Base-by-base conservation (phyloP, 345 rosid species). In the Eucalyptus regnans region DNA sequence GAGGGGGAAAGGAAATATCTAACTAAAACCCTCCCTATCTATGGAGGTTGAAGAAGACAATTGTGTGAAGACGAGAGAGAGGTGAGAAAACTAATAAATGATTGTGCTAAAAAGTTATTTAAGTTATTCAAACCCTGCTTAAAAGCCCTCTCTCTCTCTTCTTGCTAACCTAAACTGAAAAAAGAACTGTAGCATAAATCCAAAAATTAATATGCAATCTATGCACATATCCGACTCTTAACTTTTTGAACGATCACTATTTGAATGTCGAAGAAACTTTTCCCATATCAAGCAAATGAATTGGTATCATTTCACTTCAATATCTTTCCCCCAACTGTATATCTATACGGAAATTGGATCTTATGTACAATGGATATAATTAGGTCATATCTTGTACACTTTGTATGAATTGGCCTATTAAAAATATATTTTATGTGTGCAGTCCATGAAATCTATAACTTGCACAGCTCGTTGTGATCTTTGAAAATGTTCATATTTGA, bases 171-270 rank as follows among this genome's bases (percentile, higher is more conserved):
- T 64, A 64, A 64, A 64, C 18, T 29, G 0, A 0, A 60, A 29
- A 33, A 71, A 17, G 2, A 68, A 31, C 43, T 17, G 1, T 5
- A 31, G 37, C 1, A 33, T 2, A 68, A 68, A 16, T 68, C 1
- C 7, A 31, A 68, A 33, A 68, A 33, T 71, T 33, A 9, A 71
- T 71, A 33, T 71, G 3, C 7, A 4, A 33, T 71, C 44, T 71
- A 33, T 33, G 18, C 41, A 31, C 22, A 31, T 4, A 11, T 15
- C 22, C 0, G 2, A n/a, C 79, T 66, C 0, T 31, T 66, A 16
- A 66, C 79, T 66, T 66, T 66, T 66, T 66, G 20, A 31, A 16
- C 3, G 11, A 66, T 31, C 43, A 31, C 20, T 4, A 66, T 8
- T 17, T n/a, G 7, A 18, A 66, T 31, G 79, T 1, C 79, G 6